Evolutionary conservation across 495 filamentous ascomycete species (phyloP).

Genomic region (Aspergillus egyptiacus): DNA sequence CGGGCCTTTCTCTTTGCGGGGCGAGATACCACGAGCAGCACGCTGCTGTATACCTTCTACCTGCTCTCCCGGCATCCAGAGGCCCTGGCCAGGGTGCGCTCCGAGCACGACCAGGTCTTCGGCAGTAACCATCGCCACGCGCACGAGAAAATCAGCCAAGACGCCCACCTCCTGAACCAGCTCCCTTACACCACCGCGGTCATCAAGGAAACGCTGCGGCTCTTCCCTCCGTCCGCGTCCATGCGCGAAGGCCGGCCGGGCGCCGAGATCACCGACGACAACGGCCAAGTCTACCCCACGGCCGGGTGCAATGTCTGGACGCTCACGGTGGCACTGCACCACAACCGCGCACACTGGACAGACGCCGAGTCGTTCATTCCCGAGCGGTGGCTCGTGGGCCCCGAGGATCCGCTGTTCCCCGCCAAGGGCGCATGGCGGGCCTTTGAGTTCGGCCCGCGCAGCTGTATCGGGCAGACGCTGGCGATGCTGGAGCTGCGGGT

Average conservation of each 20-base stretch:
- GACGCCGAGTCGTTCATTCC: conserved; percentile 31
- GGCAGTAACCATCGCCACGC: conserved; percentile 23
- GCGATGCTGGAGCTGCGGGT: conserved; percentile 35
- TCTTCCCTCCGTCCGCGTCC: conserved; percentile 37
- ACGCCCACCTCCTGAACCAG: conserved; percentile 36
- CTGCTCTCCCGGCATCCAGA: conserved; percentile 41
- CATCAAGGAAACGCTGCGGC: conserved; percentile 44
- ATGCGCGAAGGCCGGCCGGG: conserved; percentile 29
- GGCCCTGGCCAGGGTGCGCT: conserved; percentile 30
- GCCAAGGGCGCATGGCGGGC: conserved; percentile 31
- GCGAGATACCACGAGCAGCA: conserved; percentile 31
- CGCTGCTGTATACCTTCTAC: conserved; percentile 32
- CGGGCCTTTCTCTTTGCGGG: conserved; percentile 26
- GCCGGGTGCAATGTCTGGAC: conserved; percentile 20
- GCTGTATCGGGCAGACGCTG: conserved; percentile 46
- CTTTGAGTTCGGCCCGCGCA: conserved; percentile 42
- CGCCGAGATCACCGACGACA: conserved; percentile 24
- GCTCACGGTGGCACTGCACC: conserved; percentile 18
- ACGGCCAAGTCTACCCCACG: conserved; percentile 30
- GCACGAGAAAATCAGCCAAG: conserved; percentile 15
- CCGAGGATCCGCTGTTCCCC: conserved; percentile 16
- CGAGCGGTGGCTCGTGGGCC: conserved; percentile 25
- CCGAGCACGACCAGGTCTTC: conserved; percentile 41
- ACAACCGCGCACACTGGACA: conserved; percentile 24
- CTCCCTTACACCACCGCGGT: conserved; percentile 42